Evolutionary conservation across 148 eudicot species (phyloP), one percentile per base, ranked within the genome.

Genomic region (Simmondsia chinensis): DNA sequence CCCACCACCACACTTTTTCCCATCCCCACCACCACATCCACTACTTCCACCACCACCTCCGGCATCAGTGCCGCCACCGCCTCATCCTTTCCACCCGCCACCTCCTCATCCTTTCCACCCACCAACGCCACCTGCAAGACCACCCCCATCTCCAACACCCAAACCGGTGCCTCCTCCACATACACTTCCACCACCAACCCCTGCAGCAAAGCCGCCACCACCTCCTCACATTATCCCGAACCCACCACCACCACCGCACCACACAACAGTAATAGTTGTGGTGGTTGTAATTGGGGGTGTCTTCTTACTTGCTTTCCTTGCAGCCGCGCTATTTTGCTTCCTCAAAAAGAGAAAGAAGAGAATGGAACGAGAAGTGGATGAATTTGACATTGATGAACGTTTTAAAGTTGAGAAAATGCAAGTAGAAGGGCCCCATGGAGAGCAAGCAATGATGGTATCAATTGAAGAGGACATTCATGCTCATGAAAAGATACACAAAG

Each of bases 261-360:
- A 76, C 39, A 17, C 70, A 20, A 63, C 78, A 0, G 62, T 80
- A 34, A 65, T 88, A 19, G 52, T 88, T 9, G 33, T 85, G 0
- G 63, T 83, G 22, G 73, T 80, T 17, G 70, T 77, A 15, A 77
- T 88, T 21, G 96, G 96, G n/a, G 78, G 96, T 4, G 18, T 88
- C 10, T 77, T 88, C 75, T 71, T 88, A 32, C 67, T 88, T 2
- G 91, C 81, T 37, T 75, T 77, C 54, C 68, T 78, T 15, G 39
- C 74, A 5, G 74, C 75, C 5, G 80, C 84, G 20, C 48, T 82
- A 5, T 87, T 70, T 31, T 88, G 79, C 75, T 66, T 55, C 51
- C 37, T 77, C 16, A 83, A 80, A 50, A 83, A 75, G 71, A 73
- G 70, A 35, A 72, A 71, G 61, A 87, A 61, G 64, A 80, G 52